A percentile compares a stretch with the other conserved stretches of the same genome.
These are phyloP conservation scores for Dichomitus squalens DNA, from an alignment of 1,284 basidiomycete genomes.

Conservation along the genomic window DNA sequence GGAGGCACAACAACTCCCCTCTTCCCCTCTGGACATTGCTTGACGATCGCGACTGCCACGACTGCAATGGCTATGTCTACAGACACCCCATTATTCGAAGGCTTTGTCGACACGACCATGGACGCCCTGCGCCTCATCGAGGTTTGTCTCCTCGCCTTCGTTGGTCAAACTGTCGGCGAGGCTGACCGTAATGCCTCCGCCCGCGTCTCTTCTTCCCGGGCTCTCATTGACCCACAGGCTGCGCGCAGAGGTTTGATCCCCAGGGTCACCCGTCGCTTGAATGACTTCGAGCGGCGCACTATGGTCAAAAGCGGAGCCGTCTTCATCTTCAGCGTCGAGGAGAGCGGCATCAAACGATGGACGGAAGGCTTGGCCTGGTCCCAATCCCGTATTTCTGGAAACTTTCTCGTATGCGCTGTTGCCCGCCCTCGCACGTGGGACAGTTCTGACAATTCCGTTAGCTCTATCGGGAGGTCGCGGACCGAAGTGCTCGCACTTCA, in stretches of 20 bases:
- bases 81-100: constrained; percentile 45
- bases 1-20: constrained; percentile 9
- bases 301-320: constrained; percentile 82
- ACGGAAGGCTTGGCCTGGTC: constrained; percentile 84
- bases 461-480: constrained; percentile 77
- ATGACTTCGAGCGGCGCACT: constrained; percentile 71
- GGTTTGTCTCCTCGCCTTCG: constrained; percentile 14
- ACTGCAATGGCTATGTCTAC: constrained; percentile 22
- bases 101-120: constrained; percentile 76
- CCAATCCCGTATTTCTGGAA: constrained; percentile 79
- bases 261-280: constrained; percentile 75
- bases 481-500: constrained; percentile 52
- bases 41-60: neutral
- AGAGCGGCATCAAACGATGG: constrained; percentile 85
- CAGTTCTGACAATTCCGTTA: constrained; percentile 31
- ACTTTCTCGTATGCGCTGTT: constrained; percentile 66
- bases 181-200: neutral
- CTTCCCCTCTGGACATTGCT: constrained; percentile 2
- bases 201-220: constrained; percentile 1
- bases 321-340: constrained; percentile 82
- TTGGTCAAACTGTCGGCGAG: neutral
- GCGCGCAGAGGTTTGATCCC: constrained; percentile 73
- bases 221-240: constrained; percentile 45
- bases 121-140: constrained; percentile 76
- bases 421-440: constrained; percentile 1